Percentiles rank a stretch among this genome's conserved stretches.
Evolutionary conservation across 1,284 basidiomycete genomes (phyloP).

Genomic region (Puccinia horiana): DNA sequence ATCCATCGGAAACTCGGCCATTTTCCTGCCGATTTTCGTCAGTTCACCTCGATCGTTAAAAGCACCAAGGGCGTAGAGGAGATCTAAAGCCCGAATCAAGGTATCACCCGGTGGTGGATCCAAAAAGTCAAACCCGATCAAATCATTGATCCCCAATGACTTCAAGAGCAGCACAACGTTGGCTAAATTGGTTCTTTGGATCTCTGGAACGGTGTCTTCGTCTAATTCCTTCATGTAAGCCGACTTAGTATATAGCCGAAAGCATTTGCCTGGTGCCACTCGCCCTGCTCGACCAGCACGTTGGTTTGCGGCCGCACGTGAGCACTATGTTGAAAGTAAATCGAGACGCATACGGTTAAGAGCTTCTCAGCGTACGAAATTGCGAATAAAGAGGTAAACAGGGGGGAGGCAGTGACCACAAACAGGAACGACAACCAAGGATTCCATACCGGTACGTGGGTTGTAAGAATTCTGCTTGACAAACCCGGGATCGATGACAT

Average conservation of each 20-base stretch:
- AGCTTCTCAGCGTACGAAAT: neutral
- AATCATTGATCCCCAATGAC: conserved; percentile 67
- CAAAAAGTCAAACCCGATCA: conserved; percentile 68
- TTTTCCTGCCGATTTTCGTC: conserved; percentile 89
- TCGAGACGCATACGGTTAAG: neutral
- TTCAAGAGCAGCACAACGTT: conserved; percentile 67
- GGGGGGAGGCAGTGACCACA: conserved; percentile 58
- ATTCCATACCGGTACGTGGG: conserved; percentile 93
- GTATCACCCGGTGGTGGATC: conserved; percentile 85
- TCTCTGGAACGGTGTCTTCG: conserved; percentile 67
- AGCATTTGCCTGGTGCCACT: conserved; percentile 97
- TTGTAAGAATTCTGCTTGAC: conserved; percentile 98
- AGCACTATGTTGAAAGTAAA: conserved; percentile 67
- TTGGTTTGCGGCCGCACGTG: conserved; percentile 93
- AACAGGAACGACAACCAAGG: conserved; percentile 86
- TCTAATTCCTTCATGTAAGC: conserved; percentile 68
- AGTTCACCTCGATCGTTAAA: conserved; percentile 94
- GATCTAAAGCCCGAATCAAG: conserved; percentile 88
- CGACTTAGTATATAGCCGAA: conserved; percentile 74
- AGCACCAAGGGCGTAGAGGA: conserved; percentile 87
- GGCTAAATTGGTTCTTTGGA: conserved; percentile 63
- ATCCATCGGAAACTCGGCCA: conserved; percentile 99
- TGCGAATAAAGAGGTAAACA: neutral
- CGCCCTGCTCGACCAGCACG: conserved; percentile 94
- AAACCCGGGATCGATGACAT: conserved; percentile 95